Evolutionary conservation across 2,329 filamentous ascomycete species (phyloP), one percentile per base, ranked within the genome.

Genomic region (Fusarium annulatum): DNA sequence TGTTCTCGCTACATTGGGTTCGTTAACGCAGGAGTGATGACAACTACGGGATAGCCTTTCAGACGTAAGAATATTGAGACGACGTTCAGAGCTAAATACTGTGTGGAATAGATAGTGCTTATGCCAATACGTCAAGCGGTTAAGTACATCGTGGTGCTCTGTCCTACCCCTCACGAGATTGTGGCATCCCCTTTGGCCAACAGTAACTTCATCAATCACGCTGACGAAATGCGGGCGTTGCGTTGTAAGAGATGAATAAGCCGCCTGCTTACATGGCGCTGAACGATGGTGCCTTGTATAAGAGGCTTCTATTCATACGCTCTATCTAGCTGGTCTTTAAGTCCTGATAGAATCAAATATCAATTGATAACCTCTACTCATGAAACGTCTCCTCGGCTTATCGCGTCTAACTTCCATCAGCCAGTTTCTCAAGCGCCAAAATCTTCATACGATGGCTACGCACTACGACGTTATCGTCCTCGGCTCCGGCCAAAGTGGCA

Each of bases 401-500:
- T 48, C 41, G 12, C 36, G 46, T 23, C 28, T 46, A 33, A 46
- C 28, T 42, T 46, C 5, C 48, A 48, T 63, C 36, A 53, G 49
- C 15, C 55, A 46, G 14, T 38, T 55, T 34, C 19, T 56, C 33
- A n/a, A 28, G 39, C 30, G 49, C n/a, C 67, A 61, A 16, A 23
- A 33, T 28, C 34, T 67, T 42, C 33, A 57, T 28, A 73, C 60
- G 42, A 79, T 79, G 74, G 19, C 62, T 14, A 52, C 60, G 14
- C 69, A 77, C 42, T 81, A 80, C 60, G 74, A 79, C 39, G 76
- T 76, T 52, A 69, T 89, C 11, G 80, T 89, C 70, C 82, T 89
- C 71, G 87, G 87, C 61, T 88, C 87, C 23, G 87, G 87, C 48
- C 87, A 89, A 78, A 81, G 81, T 46, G 87, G 86, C 39, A 87